Percentiles rank a stretch among this genome's conserved stretches.
These are phyloP conservation scores for Hypericum androsaemum DNA, from an alignment of 345 rosid species.

Conservation along the genomic window DNA sequence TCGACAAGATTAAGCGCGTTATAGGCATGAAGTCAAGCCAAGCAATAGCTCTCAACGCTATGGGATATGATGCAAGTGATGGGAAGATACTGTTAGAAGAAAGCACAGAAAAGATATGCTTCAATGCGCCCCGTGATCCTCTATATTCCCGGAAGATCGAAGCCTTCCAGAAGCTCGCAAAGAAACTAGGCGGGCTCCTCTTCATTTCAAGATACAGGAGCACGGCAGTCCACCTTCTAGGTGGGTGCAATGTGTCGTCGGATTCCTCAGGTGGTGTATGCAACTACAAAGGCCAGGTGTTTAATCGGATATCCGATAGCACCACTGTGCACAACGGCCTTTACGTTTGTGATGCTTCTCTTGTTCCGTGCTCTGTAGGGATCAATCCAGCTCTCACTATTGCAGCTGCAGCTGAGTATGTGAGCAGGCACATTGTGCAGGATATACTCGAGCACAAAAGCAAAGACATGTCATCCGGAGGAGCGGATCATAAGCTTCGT, in stretches of 20 bases:
- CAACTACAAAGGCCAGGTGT: slow-evolving; percentile 33
- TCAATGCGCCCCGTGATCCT: slow-evolving; percentile 28
- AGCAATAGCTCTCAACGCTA: slow-evolving; percentile 26
- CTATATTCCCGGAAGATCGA: slow-evolving; percentile 20
- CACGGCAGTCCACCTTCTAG: slow-evolving; percentile 37
- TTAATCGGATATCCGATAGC: slow-evolving; percentile 15
- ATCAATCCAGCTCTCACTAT: slow-evolving; percentile 36
- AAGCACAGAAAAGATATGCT: slow-evolving; percentile 20
- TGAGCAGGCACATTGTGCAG: slow-evolving; percentile 23
- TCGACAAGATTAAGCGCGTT: slow-evolving; percentile 23
- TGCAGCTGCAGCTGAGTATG: slow-evolving; percentile 35
- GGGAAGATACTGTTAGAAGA: slow-evolving; percentile 25
- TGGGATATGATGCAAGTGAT: slow-evolving; percentile 37
- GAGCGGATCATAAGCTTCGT: too few species aligned
- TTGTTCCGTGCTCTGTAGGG: slow-evolving; percentile 41
- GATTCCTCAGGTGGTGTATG: slow-evolving; percentile 34
- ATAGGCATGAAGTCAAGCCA: slow-evolving; percentile 20
- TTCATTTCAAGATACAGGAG: slow-evolving; percentile 38
- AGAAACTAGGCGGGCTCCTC: slow-evolving; percentile 36
- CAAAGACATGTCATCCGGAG: background rate
- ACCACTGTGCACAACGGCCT: slow-evolving; percentile 29
- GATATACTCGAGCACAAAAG: slow-evolving; percentile 25
- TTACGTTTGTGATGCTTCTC: slow-evolving; percentile 38
- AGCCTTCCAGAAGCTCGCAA: slow-evolving; percentile 32
- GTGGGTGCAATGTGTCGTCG: slow-evolving; percentile 39